phyloP scores from a whole-genome alignment of 768 basidiomycete genomes.

The Boletellus ananiceps region DNA sequence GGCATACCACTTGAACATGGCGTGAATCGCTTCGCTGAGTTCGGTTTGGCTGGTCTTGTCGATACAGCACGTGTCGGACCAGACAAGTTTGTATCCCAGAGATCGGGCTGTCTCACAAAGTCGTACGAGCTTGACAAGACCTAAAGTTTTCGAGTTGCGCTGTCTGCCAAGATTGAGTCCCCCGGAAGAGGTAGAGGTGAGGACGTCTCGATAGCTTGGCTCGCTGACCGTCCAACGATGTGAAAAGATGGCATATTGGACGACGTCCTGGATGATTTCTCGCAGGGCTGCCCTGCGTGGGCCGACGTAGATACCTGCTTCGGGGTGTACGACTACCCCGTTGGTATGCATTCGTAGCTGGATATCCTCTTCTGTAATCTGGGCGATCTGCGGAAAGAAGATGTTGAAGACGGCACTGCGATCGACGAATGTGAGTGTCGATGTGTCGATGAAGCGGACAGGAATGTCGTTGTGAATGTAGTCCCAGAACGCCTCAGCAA shows the following conservation, averaged over 20 bases:
- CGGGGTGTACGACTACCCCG: constrained; percentile 3
- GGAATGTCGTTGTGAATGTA: constrained; percentile 28
- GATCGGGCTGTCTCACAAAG: constrained; percentile 21
- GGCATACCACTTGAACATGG: constrained; percentile 33
- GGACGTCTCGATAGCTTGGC: constrained; percentile 21
- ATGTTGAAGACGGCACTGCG: constrained; percentile 16
- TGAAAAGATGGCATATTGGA: constrained; percentile 24
- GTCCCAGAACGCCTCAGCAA: constrained; percentile 12
- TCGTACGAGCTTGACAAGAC: constrained; percentile 16
- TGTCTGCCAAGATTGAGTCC: constrained; percentile 1
- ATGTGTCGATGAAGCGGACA: constrained; percentile 22
- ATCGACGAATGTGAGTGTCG: constrained; percentile 20
- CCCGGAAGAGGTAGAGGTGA: not conserved
- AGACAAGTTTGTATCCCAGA: constrained; percentile 19
- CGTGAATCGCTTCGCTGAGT: constrained; percentile 29
- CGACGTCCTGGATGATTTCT: constrained; percentile 16
- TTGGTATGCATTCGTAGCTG: not conserved
- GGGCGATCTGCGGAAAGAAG: constrained; percentile 15
- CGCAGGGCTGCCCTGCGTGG: constrained; percentile 11
- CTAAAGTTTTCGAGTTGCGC: not conserved
- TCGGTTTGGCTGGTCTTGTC: constrained; percentile 23
- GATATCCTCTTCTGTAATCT: constrained; percentile 17
- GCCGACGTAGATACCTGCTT: constrained; percentile 13
- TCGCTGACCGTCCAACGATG: constrained; percentile 23
- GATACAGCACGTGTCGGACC: constrained; percentile 33